phyloP scores from a whole-genome alignment of 129 eudicot genomes.

The Flaveria trinervia region DNA sequence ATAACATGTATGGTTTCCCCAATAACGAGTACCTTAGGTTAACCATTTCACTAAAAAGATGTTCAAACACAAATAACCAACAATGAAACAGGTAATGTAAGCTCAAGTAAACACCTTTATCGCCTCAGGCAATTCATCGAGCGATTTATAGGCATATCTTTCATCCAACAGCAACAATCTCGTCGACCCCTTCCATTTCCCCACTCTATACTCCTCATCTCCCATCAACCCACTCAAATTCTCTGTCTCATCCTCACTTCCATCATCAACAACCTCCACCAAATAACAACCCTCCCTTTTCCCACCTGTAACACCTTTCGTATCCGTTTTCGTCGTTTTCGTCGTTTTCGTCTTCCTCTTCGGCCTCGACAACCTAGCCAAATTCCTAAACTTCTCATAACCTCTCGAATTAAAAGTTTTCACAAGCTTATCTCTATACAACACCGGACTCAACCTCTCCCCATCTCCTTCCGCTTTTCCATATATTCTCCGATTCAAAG shows the following conservation, averaged over 20 bases:
- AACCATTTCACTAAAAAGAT: conserved; percentile 3
- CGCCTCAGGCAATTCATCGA: conserved; percentile 83
- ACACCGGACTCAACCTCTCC: conserved; percentile 49
- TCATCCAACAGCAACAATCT: conserved; percentile 91
- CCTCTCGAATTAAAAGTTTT: conserved; percentile 60
- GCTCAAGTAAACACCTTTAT: conserved; percentile 56
- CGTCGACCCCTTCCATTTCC: conserved; percentile 80
- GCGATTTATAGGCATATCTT: conserved; percentile 37
- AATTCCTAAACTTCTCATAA: conserved; percentile 68
- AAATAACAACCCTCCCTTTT: conserved; percentile 41
- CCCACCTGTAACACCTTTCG: conserved; percentile 22
- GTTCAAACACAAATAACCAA: conserved; percentile 10
- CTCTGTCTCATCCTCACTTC: conserved; percentile 34
- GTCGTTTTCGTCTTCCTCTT: conserved; percentile 44
- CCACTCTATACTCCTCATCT: conserved; percentile 41
- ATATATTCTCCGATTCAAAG: conserved; percentile 54
- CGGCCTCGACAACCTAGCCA: conserved; percentile 83
- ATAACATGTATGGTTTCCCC: neutral
- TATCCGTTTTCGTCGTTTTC: conserved; percentile 30
- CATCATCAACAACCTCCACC: conserved; percentile 44
- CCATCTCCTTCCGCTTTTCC: conserved; percentile 87
- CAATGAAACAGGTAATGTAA: conserved; percentile 23
- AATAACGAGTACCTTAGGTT: neutral
- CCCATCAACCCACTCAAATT: conserved; percentile 76
- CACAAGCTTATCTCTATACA: conserved; percentile 68